Evolutionary conservation across 345 rosid genomes (phyloP).

Genomic region (Carallia brachiata): DNA sequence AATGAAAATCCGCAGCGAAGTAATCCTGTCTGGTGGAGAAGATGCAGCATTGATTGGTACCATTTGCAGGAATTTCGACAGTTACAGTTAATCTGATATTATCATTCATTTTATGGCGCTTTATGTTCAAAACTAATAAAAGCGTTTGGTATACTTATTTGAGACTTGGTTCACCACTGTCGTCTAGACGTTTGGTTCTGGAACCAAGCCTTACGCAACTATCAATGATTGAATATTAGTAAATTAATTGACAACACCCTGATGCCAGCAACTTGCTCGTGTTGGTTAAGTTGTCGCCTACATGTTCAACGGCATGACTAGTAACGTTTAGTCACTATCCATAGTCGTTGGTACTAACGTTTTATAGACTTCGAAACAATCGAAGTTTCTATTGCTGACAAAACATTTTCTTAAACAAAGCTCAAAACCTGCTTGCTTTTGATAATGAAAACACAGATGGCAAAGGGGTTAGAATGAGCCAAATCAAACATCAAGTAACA

Average conservation of each 20-base stretch:
- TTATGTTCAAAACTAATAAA: too few relatives aligned
- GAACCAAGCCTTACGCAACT: too few relatives aligned
- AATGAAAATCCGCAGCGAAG: too few relatives aligned
- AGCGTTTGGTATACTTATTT: too few relatives aligned
- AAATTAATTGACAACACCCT: not conserved
- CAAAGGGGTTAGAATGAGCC: not conserved
- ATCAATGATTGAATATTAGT: not conserved
- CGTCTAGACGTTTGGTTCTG: too few relatives aligned
- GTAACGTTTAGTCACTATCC: not conserved
- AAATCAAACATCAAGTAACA: slow-evolving; percentile 7
- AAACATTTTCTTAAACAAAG: not conserved
- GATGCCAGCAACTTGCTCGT: not conserved
- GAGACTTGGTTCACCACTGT: too few relatives aligned
- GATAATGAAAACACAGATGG: not conserved
- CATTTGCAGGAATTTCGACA: too few relatives aligned
- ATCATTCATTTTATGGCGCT: too few relatives aligned
- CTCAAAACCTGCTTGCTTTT: not conserved
- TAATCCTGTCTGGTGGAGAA: too few relatives aligned
- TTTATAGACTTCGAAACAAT: not conserved
- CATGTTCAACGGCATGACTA: not conserved
- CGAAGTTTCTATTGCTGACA: not conserved
- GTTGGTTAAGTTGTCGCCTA: not conserved
- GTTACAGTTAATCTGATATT: too few relatives aligned
- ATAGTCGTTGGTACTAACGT: not conserved
- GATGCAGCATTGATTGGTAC: too few relatives aligned